Evolutionary conservation across 2,329 filamentous ascomycete species (phyloP).

Genomic region (Microsporum canis): DNA sequence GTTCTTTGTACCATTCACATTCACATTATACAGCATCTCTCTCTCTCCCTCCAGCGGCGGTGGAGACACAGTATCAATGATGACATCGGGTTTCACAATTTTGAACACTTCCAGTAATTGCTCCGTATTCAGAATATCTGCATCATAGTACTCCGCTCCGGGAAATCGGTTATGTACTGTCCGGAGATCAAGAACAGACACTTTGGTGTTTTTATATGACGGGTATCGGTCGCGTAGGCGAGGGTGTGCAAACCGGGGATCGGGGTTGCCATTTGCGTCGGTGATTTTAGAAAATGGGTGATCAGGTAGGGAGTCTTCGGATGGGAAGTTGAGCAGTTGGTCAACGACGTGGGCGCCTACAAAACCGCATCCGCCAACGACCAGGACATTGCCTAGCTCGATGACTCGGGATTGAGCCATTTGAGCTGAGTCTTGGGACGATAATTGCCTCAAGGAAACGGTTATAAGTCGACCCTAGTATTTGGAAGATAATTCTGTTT

Average conservation of each 20-base stretch:
- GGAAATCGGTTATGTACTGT: conserved; percentile 56
- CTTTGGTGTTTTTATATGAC: conserved; percentile 36
- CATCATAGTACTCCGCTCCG: conserved; percentile 57
- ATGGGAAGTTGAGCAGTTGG: conserved; percentile 53
- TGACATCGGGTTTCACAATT: conserved; percentile 61
- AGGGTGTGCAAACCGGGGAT: conserved; percentile 28
- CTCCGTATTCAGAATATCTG: conserved; percentile 60
- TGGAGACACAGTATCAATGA: conserved; percentile 83
- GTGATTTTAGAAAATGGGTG: conserved; percentile 2
- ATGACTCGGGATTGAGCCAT: conserved; percentile 17
- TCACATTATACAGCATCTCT: conserved; percentile 64
- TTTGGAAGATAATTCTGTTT: neutral
- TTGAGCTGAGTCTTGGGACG: neutral
- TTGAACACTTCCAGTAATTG: conserved; percentile 53
- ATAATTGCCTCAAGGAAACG: neutral
- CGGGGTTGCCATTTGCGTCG: conserved; percentile 17
- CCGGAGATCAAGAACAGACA: conserved; percentile 62
- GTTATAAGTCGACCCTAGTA: neutral
- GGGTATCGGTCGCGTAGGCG: conserved; percentile 33
- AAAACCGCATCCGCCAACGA: conserved; percentile 76
- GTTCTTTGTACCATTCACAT: conserved; percentile 72
- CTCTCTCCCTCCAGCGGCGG: conserved; percentile 40
- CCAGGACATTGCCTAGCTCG: conserved; percentile 57
- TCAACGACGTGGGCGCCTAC: conserved; percentile 72
- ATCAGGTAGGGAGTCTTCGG: conserved; percentile 21